phyloP scores from a whole-genome alignment of 2,329 filamentous ascomycete species.

The Sphaerulina populicola region DNA sequence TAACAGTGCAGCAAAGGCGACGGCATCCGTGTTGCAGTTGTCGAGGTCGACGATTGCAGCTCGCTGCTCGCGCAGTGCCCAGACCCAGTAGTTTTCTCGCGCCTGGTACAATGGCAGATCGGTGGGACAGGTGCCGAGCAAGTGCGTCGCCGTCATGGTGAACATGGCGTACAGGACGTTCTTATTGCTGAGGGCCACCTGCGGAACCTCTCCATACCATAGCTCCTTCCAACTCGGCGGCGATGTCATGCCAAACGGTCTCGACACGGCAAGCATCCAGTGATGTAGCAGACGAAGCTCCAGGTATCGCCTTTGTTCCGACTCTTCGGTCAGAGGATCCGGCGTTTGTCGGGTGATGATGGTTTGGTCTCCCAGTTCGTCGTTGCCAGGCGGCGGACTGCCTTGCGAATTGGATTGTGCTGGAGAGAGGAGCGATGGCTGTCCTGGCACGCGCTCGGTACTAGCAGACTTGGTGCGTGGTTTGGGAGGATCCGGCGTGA shows the following conservation, averaged over 20 bases:
- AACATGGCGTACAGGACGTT: slow-evolving; percentile 23
- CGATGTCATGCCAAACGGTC: slow-evolving; percentile 23
- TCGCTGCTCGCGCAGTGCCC: slow-evolving; percentile 27
- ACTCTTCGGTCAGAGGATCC: slow-evolving; percentile 14
- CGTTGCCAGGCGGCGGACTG: slow-evolving; percentile 12
- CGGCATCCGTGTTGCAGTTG: slow-evolving; percentile 26
- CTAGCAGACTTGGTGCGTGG: slow-evolving; percentile 16
- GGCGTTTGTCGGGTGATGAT: slow-evolving; percentile 3
- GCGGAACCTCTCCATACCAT: slow-evolving; percentile 23
- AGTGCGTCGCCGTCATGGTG: slow-evolving; percentile 23
- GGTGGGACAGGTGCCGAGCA: slow-evolving; percentile 15
- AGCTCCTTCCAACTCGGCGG: slow-evolving; percentile 23
- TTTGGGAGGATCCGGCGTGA: slow-evolving; percentile 15
- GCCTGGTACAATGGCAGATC: slow-evolving; percentile 19
- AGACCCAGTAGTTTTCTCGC: slow-evolving; percentile 22
- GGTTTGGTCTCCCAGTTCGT: slow-evolving; percentile 5
- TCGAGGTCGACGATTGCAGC: slow-evolving; percentile 24
- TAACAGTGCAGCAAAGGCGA: slow-evolving; percentile 26
- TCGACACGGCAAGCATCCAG: slow-evolving; percentile 22
- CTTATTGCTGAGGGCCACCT: slow-evolving; percentile 20
- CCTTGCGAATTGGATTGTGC: slow-evolving; percentile 14
- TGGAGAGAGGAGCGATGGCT: slow-evolving; percentile 12
- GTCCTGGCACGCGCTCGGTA: slow-evolving; percentile 7
- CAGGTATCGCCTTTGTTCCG: slow-evolving; percentile 20
- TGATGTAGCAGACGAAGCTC: slow-evolving; percentile 22